Conservation (phyloP, 345 rosid species). For the Citrus medica region DNA sequence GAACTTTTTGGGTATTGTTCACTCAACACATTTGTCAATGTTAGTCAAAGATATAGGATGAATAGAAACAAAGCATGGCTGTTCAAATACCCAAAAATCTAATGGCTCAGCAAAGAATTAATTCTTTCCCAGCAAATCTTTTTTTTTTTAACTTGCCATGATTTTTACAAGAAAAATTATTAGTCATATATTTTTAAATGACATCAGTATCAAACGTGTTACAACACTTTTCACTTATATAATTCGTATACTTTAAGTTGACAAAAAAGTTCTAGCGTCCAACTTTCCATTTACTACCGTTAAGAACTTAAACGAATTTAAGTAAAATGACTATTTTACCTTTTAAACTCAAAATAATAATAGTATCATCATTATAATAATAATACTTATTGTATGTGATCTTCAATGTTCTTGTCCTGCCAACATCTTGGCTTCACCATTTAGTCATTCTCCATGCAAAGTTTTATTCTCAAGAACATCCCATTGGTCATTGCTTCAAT, state of each 20-base stretch:
- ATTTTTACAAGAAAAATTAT: too few relatives aligned
- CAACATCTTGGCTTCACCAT: background rate
- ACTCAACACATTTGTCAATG: background rate
- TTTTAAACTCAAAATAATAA: too few relatives aligned
- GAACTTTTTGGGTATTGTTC: background rate
- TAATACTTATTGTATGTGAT: background rate
- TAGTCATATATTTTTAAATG: too few relatives aligned
- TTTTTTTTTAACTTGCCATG: background rate
- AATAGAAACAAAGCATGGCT: background rate
- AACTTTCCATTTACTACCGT: too few relatives aligned
- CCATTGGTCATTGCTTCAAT: background rate
- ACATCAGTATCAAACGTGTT: too few relatives aligned
- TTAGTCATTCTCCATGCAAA: background rate
- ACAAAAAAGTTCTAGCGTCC: too few relatives aligned
- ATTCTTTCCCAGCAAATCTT: background rate
- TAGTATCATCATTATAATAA: background rate
- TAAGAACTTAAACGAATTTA: too few relatives aligned
- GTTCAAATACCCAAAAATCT: background rate
- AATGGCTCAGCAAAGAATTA: background rate
- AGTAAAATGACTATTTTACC: too few relatives aligned
- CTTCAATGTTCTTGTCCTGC: background rate
- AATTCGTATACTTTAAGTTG: too few relatives aligned
- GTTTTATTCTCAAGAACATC: background rate
- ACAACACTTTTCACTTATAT: too few relatives aligned
- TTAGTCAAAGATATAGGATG: conserved; percentile 3